A percentile compares a stretch with the other conserved stretches of the same genome.
Evolutionary conservation across 352 stramenopile species (phyloP).

Genomic region (Phytophthora lateralis): DNA sequence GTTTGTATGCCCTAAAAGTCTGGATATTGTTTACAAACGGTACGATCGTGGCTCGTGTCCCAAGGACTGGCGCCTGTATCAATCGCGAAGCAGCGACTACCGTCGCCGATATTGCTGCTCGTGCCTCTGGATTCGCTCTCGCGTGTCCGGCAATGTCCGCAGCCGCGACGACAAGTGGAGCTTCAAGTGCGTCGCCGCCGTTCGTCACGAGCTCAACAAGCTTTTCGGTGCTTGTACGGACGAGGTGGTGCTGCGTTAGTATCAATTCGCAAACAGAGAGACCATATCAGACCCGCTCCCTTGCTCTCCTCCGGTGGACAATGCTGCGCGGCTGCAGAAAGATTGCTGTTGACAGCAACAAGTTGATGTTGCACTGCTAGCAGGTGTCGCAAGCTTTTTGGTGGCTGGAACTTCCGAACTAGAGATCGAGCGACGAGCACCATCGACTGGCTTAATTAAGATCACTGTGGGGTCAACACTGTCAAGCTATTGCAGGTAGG

Average conservation of each 20-base stretch:
- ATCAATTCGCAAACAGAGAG: neutral
- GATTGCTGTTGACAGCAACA: neutral
- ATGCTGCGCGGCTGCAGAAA: neutral
- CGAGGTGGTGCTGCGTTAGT: neutral
- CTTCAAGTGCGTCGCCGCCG: neutral
- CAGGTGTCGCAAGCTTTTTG: constrained; percentile 1
- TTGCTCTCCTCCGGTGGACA: neutral
- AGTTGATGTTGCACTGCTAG: constrained; percentile 1
- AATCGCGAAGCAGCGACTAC: neutral
- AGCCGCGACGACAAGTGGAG: neutral
- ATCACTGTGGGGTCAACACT: neutral
- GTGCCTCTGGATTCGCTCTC: neutral
- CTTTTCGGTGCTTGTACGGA: neutral
- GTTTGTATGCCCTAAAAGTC: constrained; percentile 1
- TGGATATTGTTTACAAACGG: neutral
- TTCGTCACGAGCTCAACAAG: constrained; percentile 2
- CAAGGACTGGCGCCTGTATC: neutral
- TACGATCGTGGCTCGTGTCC: neutral
- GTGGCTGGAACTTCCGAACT: neutral
- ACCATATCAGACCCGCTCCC: neutral
- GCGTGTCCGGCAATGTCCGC: neutral
- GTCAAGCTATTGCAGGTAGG: neutral
- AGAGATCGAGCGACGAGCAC: neutral
- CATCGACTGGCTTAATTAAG: neutral
- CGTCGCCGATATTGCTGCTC: neutral